phyloP scores from a whole-genome alignment of 2,329 filamentous ascomycete species.

The Paracamarosporium sp. region DNA sequence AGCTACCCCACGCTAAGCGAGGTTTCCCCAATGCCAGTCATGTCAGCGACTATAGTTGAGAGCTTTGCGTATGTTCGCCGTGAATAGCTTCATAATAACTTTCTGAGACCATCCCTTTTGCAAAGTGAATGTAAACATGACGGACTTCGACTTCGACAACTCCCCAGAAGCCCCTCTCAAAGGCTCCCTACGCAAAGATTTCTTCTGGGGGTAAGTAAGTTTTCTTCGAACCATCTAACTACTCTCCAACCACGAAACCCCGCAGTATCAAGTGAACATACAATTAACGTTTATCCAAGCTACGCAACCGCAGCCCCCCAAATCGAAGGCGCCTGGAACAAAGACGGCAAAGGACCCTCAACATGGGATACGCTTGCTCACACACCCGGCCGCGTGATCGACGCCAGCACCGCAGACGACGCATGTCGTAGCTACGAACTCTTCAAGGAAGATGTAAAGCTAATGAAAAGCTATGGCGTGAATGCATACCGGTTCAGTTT shows the following conservation, averaged over 20 bases:
- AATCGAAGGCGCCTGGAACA: slow-evolving; percentile 53
- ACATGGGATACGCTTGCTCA: slow-evolving; percentile 53
- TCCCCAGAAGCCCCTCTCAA: slow-evolving; percentile 14
- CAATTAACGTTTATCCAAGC: background rate
- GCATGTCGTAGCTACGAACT: slow-evolving; percentile 43
- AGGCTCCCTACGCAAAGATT: slow-evolving; percentile 41
- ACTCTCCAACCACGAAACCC: background rate
- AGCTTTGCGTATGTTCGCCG: background rate
- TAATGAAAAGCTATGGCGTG: slow-evolving; percentile 27
- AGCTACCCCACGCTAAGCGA: background rate
- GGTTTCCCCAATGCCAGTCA: background rate
- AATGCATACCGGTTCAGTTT: slow-evolving; percentile 27
- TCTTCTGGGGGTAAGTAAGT: slow-evolving; percentile 43
- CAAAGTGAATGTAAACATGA: background rate
- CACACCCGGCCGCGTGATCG: slow-evolving; percentile 49
- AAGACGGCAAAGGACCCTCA: slow-evolving; percentile 51
- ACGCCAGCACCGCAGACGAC: slow-evolving; percentile 45
- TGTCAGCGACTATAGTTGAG: background rate
- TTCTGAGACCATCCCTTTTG: background rate
- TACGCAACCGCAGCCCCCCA: slow-evolving; percentile 54
- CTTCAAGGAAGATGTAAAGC: slow-evolving; percentile 53
- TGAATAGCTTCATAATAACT: too few relatives aligned
- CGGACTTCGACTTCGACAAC: slow-evolving; percentile 4
- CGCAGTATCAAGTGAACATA: too few relatives aligned
- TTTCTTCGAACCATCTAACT: background rate